Conservation (phyloP, 495 filamentous ascomycete genomes). For the Aspergillus diversus region DNA sequence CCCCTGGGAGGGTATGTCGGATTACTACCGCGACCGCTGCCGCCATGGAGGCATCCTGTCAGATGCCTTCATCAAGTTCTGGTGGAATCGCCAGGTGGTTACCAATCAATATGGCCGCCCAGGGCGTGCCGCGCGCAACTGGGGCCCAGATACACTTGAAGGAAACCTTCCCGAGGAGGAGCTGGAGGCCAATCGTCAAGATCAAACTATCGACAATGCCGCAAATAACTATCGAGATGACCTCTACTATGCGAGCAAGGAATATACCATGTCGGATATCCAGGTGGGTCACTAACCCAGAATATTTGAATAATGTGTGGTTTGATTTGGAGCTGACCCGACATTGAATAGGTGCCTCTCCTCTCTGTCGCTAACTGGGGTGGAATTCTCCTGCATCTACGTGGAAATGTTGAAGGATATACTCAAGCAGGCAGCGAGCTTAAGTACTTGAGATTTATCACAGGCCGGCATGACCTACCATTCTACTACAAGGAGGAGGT, state of each 20-base stretch:
- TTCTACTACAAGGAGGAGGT: constrained; percentile 71
- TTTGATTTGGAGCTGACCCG: constrained; percentile 17
- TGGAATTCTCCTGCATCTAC: constrained; percentile 63
- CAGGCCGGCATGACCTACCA: constrained; percentile 69
- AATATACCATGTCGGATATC: constrained; percentile 63
- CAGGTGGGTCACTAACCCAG: constrained; percentile 39
- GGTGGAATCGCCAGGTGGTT: constrained; percentile 67
- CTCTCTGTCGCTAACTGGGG: constrained; percentile 70
- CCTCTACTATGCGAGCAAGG: constrained; percentile 62
- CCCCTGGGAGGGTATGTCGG: constrained; percentile 72
- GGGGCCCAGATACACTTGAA: constrained; percentile 62
- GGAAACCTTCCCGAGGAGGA: constrained; percentile 61
- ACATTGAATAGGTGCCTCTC: constrained; percentile 55
- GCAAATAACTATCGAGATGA: constrained; percentile 59
- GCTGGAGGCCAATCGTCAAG: constrained; percentile 61
- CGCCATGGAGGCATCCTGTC: constrained; percentile 68
- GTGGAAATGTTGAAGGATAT: constrained; percentile 68
- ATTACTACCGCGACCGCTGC: constrained; percentile 66
- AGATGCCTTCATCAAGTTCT: constrained; percentile 63
- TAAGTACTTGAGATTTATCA: constrained; percentile 70
- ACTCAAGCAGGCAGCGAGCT: constrained; percentile 59
- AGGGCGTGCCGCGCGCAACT: constrained; percentile 37
- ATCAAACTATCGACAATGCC: constrained; percentile 63
- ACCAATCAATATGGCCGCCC: constrained; percentile 65
- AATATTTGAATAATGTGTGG: not conserved